Conservation (phyloP, 2,329 filamentous ascomycete species). For the Neopestalotiopsis sp. region DNA sequence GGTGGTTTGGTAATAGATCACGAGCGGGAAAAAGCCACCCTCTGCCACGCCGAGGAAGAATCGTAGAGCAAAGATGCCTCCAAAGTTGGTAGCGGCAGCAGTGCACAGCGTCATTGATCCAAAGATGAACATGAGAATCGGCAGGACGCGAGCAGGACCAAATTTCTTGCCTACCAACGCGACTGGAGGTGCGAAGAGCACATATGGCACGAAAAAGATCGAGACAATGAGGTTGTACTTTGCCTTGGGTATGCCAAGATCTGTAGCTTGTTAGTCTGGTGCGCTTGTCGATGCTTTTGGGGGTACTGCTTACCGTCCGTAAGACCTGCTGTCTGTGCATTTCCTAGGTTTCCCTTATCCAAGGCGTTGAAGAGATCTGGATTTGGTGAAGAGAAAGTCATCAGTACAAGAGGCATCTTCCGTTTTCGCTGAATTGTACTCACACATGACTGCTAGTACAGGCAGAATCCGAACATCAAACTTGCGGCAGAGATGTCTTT, state of each 20-base stretch:
- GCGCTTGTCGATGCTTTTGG: neutral
- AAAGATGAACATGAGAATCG: constrained; percentile 69
- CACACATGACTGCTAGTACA: neutral
- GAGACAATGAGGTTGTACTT: constrained; percentile 73
- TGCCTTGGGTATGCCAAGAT: constrained; percentile 62
- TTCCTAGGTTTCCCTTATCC: constrained; percentile 58
- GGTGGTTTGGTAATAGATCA: constrained; percentile 60
- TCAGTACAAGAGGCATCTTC: no score
- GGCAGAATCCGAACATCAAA: neutral
- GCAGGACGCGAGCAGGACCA: constrained; percentile 67
- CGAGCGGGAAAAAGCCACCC: constrained; percentile 71
- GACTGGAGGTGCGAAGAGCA: constrained; percentile 71
- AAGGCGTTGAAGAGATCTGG: constrained; percentile 48
- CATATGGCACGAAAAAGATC: constrained; percentile 77
- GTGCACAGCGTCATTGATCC: constrained; percentile 67
- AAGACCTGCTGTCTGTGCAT: constrained; percentile 58
- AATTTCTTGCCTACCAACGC: constrained; percentile 71
- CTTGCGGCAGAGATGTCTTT: neutral
- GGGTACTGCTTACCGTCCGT: constrained; percentile 22
- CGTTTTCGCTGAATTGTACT: neutral
- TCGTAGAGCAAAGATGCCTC: constrained; percentile 68
- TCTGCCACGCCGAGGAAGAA: constrained; percentile 75
- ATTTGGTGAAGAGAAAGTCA: neutral
- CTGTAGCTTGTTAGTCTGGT: constrained; percentile 29
- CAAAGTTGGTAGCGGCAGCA: constrained; percentile 62